Evolutionary conservation across 129 eudicot species (phyloP).

Genomic region (Rutidosis leptorrhynchoides): DNA sequence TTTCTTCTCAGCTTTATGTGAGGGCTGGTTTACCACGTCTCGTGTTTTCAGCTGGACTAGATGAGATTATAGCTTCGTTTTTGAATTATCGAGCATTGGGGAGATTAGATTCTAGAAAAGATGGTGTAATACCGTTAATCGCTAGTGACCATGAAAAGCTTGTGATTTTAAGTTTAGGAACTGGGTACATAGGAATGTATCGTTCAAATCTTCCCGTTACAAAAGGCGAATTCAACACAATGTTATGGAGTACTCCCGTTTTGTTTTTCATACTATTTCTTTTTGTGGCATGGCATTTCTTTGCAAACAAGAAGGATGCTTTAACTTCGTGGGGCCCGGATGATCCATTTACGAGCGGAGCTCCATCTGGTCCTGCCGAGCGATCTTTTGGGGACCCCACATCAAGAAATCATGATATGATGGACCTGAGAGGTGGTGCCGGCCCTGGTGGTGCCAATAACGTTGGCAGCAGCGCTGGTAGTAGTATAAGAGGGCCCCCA

Average conservation of each 20-base stretch:
- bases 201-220: conserved; percentile 74
- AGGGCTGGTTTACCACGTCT: conserved; percentile 72
- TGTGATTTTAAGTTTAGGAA: conserved; percentile 70
- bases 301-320: conserved; percentile 88
- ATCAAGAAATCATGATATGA: conserved; percentile 51
- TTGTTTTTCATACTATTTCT: conserved; percentile 76
- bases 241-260: conserved; percentile 88
- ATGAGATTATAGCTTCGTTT: conserved; percentile 72
- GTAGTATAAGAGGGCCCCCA: conserved; percentile 63
- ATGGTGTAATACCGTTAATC: conserved; percentile 50
- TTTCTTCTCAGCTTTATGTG: conserved; percentile 73
- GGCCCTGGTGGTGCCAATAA: conserved; percentile 40
- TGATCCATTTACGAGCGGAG: conserved; percentile 71
- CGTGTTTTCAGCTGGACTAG: conserved; percentile 73
- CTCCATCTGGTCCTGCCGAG: conserved; percentile 58
- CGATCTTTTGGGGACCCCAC: conserved; percentile 58
- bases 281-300: conserved; percentile 90
- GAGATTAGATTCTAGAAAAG: conserved; percentile 25
- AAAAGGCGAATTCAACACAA: conserved; percentile 63
- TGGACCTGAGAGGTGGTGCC: conserved; percentile 60
- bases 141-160: conserved; percentile 79
- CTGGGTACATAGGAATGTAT: conserved; percentile 84
- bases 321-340: conserved; percentile 97
- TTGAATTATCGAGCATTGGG: conserved; percentile 45
- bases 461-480: conserved; percentile 19